Conservation (phyloP, 192 early-diverging fungal species). For the Coemansia sp. region DNA sequence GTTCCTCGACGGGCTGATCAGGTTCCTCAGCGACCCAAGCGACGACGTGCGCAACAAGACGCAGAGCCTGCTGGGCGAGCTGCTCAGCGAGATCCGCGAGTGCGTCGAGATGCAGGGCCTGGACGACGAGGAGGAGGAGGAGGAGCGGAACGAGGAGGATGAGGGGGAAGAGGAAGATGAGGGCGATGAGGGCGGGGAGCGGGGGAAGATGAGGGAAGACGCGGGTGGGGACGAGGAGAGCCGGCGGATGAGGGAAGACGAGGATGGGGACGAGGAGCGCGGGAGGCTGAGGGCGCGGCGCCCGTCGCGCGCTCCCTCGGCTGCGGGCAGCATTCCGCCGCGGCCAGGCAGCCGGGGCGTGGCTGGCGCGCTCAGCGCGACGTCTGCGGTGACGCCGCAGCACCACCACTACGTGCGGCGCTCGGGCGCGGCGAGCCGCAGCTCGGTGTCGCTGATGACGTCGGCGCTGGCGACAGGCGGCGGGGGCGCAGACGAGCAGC, state of each 20-base stretch:
- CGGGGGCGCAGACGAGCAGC: conserved; percentile 32
- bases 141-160: too few species aligned
- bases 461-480: conserved; percentile 24
- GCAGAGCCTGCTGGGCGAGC: conserved; percentile 80
- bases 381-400: neutral
- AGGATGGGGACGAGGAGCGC: too few species aligned
- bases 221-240: too few species aligned
- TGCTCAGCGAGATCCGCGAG: conserved; percentile 84
- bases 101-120: conserved; percentile 43
- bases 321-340: conserved; percentile 12
- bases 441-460: conserved; percentile 32
- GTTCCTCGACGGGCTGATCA: conserved; percentile 91
- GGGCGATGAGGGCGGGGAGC: conserved; percentile 13
- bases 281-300: too few species aligned
- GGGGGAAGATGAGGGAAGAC: too few species aligned
- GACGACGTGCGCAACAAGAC: conserved; percentile 88
- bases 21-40: conserved; percentile 88
- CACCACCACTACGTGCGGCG: conserved; percentile 1
- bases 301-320: conserved; percentile 29
- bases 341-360: too few species aligned
- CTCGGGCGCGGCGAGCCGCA: conserved; percentile 12
- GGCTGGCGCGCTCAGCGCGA: neutral
- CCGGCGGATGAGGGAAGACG: too few species aligned
- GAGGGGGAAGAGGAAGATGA: conserved; percentile 3
- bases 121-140: neutral